Conservation (phyloP, 2,329 filamentous ascomycete genomes). For the Sphaceloma murrayae region DNA sequence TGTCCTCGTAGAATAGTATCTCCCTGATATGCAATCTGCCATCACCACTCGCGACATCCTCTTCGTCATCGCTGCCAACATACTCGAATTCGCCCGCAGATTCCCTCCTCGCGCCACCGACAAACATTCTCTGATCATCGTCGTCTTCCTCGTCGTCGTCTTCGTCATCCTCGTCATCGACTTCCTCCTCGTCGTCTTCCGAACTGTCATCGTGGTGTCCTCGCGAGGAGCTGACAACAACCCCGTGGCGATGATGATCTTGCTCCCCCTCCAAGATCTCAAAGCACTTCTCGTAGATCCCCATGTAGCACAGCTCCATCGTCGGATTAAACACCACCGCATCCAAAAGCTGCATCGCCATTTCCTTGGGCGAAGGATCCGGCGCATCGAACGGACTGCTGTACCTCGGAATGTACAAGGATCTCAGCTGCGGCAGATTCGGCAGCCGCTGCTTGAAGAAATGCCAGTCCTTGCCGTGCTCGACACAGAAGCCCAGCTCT, state of each 20-base stretch:
- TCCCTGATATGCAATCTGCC: constrained; percentile 57
- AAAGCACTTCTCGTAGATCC: constrained; percentile 67
- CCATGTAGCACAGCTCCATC: constrained; percentile 68
- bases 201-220: not conserved
- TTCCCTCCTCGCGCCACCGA: constrained; percentile 38
- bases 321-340: constrained; percentile 68
- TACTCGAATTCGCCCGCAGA: constrained; percentile 12
- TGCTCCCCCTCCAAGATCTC: constrained; percentile 61
- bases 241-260: constrained; percentile 29
- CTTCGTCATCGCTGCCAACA: constrained; percentile 4
- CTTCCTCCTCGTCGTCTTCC: constrained; percentile 15
- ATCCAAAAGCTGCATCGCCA: constrained; percentile 67
- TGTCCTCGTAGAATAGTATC: constrained; percentile 78
- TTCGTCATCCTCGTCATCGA: constrained; percentile 26
- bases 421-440: constrained; percentile 58
- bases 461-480: constrained; percentile 68
- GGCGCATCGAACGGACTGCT: constrained; percentile 49
- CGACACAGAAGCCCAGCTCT: constrained; percentile 62
- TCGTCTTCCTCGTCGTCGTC: constrained; percentile 32
- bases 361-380: constrained; percentile 54
- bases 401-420: constrained; percentile 61
- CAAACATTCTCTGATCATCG: constrained; percentile 41
- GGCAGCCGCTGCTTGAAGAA: constrained; percentile 68
- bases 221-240: not conserved
- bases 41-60: constrained; percentile 15